A percentile compares a stretch with the other conserved stretches of the same genome.
Conservation (phyloP, 2,329 filamentous ascomycete species). For the Talaromyces islandicus region DNA sequence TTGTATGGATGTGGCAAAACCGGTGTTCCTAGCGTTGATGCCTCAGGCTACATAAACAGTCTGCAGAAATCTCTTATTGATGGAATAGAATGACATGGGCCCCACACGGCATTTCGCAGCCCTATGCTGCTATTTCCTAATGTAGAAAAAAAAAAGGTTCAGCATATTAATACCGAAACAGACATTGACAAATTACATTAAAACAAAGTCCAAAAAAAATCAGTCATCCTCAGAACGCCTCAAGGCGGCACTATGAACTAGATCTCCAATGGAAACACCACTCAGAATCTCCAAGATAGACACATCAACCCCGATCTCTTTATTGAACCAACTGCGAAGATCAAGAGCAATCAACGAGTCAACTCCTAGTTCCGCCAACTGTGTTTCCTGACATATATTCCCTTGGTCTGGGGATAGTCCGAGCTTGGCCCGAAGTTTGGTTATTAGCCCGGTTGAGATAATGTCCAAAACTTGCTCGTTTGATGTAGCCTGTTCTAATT, state of each 20-base stretch:
- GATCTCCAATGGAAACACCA: constrained; percentile 14
- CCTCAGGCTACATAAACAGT: too few relatives aligned
- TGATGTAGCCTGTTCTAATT: neutral
- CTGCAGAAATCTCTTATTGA: too few relatives aligned
- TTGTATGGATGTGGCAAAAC: too few relatives aligned
- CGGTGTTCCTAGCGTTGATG: too few relatives aligned
- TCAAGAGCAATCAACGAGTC: constrained; percentile 17
- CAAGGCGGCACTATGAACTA: neutral
- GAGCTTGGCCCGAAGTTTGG: constrained; percentile 1
- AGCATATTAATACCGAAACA: neutral
- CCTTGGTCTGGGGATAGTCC: neutral
- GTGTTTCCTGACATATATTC: neutral
- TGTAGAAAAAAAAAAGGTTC: neutral
- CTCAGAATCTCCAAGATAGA: constrained; percentile 43
- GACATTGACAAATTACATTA: neutral
- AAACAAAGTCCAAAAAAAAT: too few relatives aligned
- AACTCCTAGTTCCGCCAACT: constrained; percentile 10
- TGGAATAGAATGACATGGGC: too few relatives aligned
- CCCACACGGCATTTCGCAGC: too few relatives aligned
- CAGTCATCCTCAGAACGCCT: neutral
- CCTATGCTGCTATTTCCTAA: neutral
- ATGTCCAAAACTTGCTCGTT: neutral
- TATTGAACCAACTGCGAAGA: constrained; percentile 38
- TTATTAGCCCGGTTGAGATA: neutral
- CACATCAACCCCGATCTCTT: constrained; percentile 38